Percentiles rank a stretch among this genome's conserved stretches.
Conservation (phyloP, 768 basidiomycete species). For the Suillus luteus region DNA sequence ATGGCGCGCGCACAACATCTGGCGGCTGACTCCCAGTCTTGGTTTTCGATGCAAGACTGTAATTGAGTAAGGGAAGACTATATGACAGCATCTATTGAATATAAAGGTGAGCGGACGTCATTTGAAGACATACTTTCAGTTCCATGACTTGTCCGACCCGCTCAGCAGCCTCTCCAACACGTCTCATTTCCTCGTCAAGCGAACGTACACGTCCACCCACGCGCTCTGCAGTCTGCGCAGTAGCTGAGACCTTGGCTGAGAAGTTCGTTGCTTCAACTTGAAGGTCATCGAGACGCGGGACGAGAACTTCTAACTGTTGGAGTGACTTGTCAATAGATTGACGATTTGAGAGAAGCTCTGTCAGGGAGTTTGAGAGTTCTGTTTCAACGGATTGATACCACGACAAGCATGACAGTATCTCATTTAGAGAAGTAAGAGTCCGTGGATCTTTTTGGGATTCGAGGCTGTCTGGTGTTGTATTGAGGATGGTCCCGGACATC, state of each 20-base stretch:
- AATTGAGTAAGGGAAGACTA: conserved; percentile 67
- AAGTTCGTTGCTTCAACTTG: conserved; percentile 57
- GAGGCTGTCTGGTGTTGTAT: conserved; percentile 2
- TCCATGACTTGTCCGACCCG: conserved; percentile 93
- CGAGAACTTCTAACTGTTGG: conserved; percentile 57
- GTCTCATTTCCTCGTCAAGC: conserved; percentile 91
- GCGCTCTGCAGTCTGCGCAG: conserved; percentile 78
- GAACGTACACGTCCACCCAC: conserved; percentile 89
- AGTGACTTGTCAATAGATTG: conserved; percentile 68
- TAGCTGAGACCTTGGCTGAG: conserved; percentile 61
- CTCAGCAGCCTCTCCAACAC: conserved; percentile 89
- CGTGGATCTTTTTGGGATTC: conserved; percentile 26
- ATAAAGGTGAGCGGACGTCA: conserved; percentile 36
- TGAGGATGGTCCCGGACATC: conserved; percentile 16
- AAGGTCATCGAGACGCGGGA: conserved; percentile 65
- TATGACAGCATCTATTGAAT: conserved; percentile 29
- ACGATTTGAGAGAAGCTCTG: conserved; percentile 66
- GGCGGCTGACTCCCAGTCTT: conserved; percentile 96
- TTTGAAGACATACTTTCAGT: conserved; percentile 65
- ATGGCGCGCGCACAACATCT: conserved; percentile 90
- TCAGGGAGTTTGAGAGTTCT: conserved; percentile 71
- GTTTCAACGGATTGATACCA: conserved; percentile 76
- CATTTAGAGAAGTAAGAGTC: conserved; percentile 59
- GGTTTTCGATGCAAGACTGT: conserved; percentile 63
- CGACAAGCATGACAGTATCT: conserved; percentile 76